phyloP scores from a whole-genome alignment of 345 rosid species.

The Punica granatum region DNA sequence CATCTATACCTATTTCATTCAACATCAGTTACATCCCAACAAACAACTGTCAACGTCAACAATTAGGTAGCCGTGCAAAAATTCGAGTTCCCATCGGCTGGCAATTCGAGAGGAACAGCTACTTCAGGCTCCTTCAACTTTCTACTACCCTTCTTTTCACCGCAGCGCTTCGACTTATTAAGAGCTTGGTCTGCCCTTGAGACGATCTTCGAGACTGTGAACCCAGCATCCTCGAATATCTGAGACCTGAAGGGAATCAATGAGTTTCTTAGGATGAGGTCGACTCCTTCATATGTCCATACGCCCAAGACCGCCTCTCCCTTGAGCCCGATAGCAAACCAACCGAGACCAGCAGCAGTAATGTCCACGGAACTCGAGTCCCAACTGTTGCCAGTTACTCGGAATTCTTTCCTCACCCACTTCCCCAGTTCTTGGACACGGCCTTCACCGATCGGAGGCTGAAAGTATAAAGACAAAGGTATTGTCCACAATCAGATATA shows the following conservation, averaged over 20 bases:
- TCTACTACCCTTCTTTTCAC: constrained; percentile 43
- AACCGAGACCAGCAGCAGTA: constrained; percentile 83
- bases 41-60: too few relatives aligned
- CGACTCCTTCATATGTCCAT: constrained; percentile 86
- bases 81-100: not conserved
- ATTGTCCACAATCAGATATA: not conserved
- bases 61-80: not conserved
- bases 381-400: constrained; percentile 62
- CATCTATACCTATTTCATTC: too few relatives aligned
- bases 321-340: constrained; percentile 78
- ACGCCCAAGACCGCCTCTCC: constrained; percentile 69
- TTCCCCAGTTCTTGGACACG: constrained; percentile 69
- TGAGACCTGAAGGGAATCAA: constrained; percentile 60
- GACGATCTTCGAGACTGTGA: constrained; percentile 79
- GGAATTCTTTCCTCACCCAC: constrained; percentile 70
- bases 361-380: constrained; percentile 71
- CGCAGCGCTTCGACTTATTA: constrained; percentile 34
- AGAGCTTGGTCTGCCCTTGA: constrained; percentile 67
- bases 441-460: constrained; percentile 87
- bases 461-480: constrained; percentile 5
- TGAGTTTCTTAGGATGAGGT: constrained; percentile 58
- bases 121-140: constrained; percentile 10
- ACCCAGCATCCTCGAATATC: constrained; percentile 72
- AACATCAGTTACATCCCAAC: too few relatives aligned
- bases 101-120: constrained; percentile 11